A percentile compares a stretch with the other conserved stretches of the same genome.
Conservation (phyloP, 2,329 filamentous ascomycete species). For the Acrodontium crateriforme region DNA sequence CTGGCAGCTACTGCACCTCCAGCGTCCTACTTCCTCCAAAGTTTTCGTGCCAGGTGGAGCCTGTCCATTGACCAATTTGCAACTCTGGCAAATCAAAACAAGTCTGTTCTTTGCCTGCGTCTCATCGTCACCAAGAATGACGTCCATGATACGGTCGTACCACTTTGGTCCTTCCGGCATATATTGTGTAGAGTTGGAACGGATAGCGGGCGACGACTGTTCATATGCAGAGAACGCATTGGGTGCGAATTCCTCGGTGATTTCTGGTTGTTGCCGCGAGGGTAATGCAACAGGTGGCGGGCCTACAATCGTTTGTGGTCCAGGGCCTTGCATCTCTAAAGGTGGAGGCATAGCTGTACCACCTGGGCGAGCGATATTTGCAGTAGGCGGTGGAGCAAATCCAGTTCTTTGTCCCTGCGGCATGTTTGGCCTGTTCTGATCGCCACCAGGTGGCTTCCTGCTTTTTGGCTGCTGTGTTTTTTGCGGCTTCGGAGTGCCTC, state of each 20-base stretch:
- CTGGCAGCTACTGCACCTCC: constrained; percentile 80
- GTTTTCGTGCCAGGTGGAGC: constrained; percentile 74
- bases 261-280: constrained; percentile 10
- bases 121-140: constrained; percentile 89
- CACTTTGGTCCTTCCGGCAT: constrained; percentile 43
- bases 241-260: constrained; percentile 54
- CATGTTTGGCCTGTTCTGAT: constrained; percentile 7
- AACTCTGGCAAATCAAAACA: constrained; percentile 68
- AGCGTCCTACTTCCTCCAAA: constrained; percentile 66
- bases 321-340: constrained; percentile 3
- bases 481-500: constrained; percentile 36
- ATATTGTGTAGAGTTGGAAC: constrained; percentile 11
- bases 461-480: constrained; percentile 25
- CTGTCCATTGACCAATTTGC: constrained; percentile 86
- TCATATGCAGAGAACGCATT: constrained; percentile 46
- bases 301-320: constrained; percentile 2
- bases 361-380: constrained; percentile 41
- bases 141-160: constrained; percentile 90
- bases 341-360: constrained; percentile 3
- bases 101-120: constrained; percentile 82
- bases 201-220: constrained; percentile 12
- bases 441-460: constrained; percentile 1
- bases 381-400: constrained; percentile 47
- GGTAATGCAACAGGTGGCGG: constrained; percentile 40
- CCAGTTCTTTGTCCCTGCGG: constrained; percentile 41